A percentile compares a stretch with the other conserved stretches of the same genome.
phyloP scores from a whole-genome alignment of 2,329 filamentous ascomycete genomes.

The Ophiosphaerella korrae region DNA sequence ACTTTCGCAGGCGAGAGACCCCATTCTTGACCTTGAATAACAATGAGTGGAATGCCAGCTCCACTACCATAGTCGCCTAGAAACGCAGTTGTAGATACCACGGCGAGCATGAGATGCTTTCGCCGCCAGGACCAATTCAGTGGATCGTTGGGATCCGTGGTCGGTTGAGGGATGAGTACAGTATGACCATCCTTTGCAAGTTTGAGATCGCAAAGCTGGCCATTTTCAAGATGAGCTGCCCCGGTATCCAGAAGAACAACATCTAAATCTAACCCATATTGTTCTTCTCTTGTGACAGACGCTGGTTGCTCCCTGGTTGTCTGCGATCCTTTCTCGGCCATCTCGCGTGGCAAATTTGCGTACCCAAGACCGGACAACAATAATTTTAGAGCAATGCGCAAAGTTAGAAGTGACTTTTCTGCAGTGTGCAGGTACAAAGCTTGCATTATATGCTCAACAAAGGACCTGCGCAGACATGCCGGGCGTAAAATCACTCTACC shows the following conservation, averaged over 20 bases:
- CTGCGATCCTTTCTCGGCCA: no score
- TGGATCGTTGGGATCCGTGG: constrained; percentile 55
- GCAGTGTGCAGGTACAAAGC: no score
- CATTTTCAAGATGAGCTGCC: constrained; percentile 28
- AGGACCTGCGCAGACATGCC: no score
- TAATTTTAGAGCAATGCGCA: no score
- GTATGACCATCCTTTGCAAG: constrained; percentile 48
- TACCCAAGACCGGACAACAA: no score
- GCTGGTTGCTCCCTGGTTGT: no score
- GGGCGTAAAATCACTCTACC: no score
- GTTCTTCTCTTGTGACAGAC: no score
- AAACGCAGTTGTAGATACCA: constrained; percentile 55
- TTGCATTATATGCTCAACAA: no score
- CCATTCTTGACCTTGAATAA: constrained; percentile 52
- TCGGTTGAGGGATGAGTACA: constrained; percentile 59
- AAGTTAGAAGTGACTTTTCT: no score
- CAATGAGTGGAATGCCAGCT: constrained; percentile 36
- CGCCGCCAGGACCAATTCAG: constrained; percentile 57
- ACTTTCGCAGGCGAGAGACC: constrained; percentile 54
- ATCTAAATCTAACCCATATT: constrained; percentile 1
- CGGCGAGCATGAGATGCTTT: constrained; percentile 57
- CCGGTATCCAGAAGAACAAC: constrained; percentile 27
- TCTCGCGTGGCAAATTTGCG: no score
- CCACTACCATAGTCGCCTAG: constrained; percentile 57
- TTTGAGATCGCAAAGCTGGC: constrained; percentile 36